Evolutionary conservation across 1,139 yeast genomes (phyloP).

Genomic region (Suhomyces guaymorum): DNA sequence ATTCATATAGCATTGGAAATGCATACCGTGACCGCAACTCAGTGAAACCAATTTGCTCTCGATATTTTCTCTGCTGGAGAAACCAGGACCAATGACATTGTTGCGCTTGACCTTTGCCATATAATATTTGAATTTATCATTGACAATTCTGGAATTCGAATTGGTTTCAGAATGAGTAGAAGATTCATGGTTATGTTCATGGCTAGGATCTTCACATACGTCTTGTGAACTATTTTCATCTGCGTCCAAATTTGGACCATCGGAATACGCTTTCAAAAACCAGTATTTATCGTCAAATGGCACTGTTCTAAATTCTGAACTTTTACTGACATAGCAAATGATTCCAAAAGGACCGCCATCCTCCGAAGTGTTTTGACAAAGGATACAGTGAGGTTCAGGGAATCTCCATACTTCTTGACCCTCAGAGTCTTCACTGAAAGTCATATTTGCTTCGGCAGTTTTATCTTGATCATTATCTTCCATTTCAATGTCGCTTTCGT

Average conservation of each 20-base stretch:
- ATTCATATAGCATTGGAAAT: constrained; percentile 70
- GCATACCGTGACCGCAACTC: constrained; percentile 96
- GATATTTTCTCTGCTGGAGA: constrained; percentile 44
- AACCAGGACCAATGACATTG: constrained; percentile 71
- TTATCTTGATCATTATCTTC: constrained; percentile 19
- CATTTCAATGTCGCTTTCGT: constrained; percentile 35
- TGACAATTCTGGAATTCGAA: constrained; percentile 11
- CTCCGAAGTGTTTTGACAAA: constrained; percentile 82
- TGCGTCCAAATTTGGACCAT: constrained; percentile 51
- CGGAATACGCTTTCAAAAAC: constrained; percentile 66
- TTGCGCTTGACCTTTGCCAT: constrained; percentile 38
- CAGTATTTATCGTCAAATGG: constrained; percentile 68
- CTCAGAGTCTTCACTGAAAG: constrained; percentile 18
- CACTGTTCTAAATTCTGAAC: constrained; percentile 61
- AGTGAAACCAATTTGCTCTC: constrained; percentile 59
- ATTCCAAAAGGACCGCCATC: constrained; percentile 76
- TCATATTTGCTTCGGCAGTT: not conserved
- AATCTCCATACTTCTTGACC: constrained; percentile 54
- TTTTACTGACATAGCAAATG: constrained; percentile 57
- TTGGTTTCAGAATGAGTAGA: constrained; percentile 18
- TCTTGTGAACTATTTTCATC: constrained; percentile 16
- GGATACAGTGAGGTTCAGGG: constrained; percentile 80
- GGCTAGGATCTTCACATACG: no score
- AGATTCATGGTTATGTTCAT: no score
- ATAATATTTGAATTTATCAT: constrained; percentile 38